phyloP scores from a whole-genome alignment of 345 rosid species.

The Pistacia integerrima region DNA sequence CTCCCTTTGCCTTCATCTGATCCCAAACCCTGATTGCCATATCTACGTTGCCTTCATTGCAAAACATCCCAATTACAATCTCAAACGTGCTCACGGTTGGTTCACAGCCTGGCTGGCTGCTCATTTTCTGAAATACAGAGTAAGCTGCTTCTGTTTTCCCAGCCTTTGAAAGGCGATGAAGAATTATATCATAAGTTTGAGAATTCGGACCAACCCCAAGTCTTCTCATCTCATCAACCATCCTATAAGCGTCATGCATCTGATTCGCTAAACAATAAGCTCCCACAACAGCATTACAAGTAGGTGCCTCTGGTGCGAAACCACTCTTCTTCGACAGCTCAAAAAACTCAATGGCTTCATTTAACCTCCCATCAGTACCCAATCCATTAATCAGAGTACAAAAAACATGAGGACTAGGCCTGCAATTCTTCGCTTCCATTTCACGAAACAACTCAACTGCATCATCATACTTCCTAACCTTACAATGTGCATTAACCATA shows the following conservation, averaged over 20 bases:
- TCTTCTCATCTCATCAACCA: constrained; percentile 66
- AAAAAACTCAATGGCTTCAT: constrained; percentile 66
- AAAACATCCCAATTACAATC: constrained; percentile 83
- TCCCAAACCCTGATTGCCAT: constrained; percentile 70
- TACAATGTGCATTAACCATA: constrained; percentile 71
- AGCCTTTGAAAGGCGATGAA: constrained; percentile 53
- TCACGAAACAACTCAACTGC: constrained; percentile 57
- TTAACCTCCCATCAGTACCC: constrained; percentile 63
- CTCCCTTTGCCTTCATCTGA: constrained; percentile 72
- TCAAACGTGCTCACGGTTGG: constrained; percentile 77
- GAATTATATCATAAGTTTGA: constrained; percentile 75
- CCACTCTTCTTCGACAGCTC: constrained; percentile 57
- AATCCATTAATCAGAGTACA: constrained; percentile 80
- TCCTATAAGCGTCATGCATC: constrained; percentile 22
- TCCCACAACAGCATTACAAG: constrained; percentile 79
- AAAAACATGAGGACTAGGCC: constrained; percentile 71
- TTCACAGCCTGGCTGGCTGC: constrained; percentile 38
- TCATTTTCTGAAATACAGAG: constrained; percentile 59
- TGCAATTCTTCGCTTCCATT: constrained; percentile 60
- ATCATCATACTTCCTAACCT: constrained; percentile 53
- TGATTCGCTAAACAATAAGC: constrained; percentile 70
- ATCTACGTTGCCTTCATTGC: constrained; percentile 60
- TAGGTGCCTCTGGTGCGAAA: constrained; percentile 64
- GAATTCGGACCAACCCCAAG: constrained; percentile 63
- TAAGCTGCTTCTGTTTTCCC: constrained; percentile 57